Evolutionary conservation across 768 basidiomycete genomes (phyloP), one percentile per base, ranked within the genome.

Genomic region (Collybia mongolica): DNA sequence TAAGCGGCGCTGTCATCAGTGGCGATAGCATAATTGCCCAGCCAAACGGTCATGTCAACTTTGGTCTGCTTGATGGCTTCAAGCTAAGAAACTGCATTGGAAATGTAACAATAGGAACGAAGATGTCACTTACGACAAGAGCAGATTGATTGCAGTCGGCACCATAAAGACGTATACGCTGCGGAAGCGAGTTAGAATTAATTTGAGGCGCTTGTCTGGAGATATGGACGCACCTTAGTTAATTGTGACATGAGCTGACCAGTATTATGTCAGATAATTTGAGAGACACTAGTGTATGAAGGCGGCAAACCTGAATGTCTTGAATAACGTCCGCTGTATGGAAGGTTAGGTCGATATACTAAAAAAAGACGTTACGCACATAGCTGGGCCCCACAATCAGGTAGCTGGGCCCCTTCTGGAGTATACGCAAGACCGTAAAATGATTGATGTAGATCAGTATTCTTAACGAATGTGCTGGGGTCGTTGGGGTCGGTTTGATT

Each of bases 381-480:
- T 22, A 80, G 62, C 6, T 63, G 65, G 48, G 77, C 85, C 8
- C 84, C 86, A 56, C 90, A 93, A 28, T 78, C 62, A 0, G 90
- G 90, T 19, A 84, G 65, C 56, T 85, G 82, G n/a, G 85, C 82
- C 36, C 83, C 83, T 17, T 72, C 69, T 7, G 93, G 93, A 1
- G 91, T 93, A 66, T 96, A 96, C 0, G 93, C 93, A 19, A 96
- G 61, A 4, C 89, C 93, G 64, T 86, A 96, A 70, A 97, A 90
- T 0, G 82, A 76, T 55, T 88, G 81, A 54, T 84, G 76, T 44
- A 96, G 69, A 24, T 76, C 75, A 2, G 80, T 45, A 65, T 95
- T 80, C 69, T 85, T 88, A 17, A 68, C 65, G 67, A 95, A 97
- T 15, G 76, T 76, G 66, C 84, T 91, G 3, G 93, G 91, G 65